A percentile compares a stretch with the other conserved stretches of the same genome.
Conservation (phyloP, 176 grass and related monocot species). For the Oryza meyeriana region DNA sequence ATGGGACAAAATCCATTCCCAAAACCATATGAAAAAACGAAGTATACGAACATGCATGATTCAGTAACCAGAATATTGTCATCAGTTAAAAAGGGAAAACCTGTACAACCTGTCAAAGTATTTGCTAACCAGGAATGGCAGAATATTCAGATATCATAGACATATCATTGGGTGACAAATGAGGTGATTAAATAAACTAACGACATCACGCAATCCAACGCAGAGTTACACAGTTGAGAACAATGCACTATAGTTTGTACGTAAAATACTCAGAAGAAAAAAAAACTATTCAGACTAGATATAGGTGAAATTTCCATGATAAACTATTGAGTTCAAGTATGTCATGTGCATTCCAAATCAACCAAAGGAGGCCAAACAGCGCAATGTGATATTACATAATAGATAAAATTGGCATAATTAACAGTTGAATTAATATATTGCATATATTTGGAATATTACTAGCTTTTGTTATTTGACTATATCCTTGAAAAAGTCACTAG, state of each 20-base stretch:
- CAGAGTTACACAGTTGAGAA: background rate
- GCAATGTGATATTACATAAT: no score
- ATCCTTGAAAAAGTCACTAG: background rate
- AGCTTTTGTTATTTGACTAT: background rate
- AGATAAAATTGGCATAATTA: no score
- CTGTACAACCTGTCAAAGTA: background rate
- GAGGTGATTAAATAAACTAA: background rate
- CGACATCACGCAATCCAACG: background rate
- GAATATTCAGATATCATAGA: background rate
- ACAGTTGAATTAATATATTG: background rate
- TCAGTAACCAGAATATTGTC: background rate
- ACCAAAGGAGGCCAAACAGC: background rate
- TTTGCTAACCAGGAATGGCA: background rate
- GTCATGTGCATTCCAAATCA: background rate
- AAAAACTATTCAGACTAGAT: no score
- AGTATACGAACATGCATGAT: background rate
- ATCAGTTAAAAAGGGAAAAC: background rate
- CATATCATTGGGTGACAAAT: background rate
- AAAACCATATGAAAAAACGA: background rate
- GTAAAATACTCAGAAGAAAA: no score
- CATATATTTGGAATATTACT: background rate
- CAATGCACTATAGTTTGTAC: background rate
- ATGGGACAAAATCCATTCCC: background rate
- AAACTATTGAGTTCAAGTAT: no score
- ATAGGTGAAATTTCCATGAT: no score